Conservation (phyloP, 805 yeast genomes). For the Candida tallmaniae region DNA sequence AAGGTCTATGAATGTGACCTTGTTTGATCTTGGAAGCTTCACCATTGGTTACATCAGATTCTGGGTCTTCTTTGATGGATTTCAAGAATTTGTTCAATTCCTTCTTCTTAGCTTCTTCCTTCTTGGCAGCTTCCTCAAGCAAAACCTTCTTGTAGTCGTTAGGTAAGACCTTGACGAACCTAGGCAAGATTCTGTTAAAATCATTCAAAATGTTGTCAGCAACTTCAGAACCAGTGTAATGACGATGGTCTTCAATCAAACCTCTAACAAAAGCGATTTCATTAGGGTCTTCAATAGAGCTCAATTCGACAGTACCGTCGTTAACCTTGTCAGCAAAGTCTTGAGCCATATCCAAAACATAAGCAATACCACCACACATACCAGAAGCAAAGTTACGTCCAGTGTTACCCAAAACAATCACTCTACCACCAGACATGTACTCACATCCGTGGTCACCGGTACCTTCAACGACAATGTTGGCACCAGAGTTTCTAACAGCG, state of each 20-base stretch:
- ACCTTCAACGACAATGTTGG: constrained; percentile 94
- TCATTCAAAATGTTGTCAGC: constrained; percentile 79
- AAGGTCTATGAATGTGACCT: constrained; percentile 39
- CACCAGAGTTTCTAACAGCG: constrained; percentile 98
- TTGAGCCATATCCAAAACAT: constrained; percentile 92
- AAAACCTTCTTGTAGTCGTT: constrained; percentile 86
- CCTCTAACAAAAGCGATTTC: constrained; percentile 95
- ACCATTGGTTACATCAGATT: constrained; percentile 83
- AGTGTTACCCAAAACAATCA: constrained; percentile 84
- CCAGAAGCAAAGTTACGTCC: constrained; percentile 96
- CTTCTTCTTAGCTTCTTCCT: constrained; percentile 60
- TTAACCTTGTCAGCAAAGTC: constrained; percentile 82
- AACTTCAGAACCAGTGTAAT: constrained; percentile 87
- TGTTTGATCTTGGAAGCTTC: constrained; percentile 62
- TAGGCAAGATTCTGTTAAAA: constrained; percentile 82
- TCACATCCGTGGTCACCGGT: constrained; percentile 99
- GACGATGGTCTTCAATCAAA: constrained; percentile 90
- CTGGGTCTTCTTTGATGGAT: constrained; percentile 76
- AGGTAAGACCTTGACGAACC: constrained; percentile 92
- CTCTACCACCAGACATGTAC: constrained; percentile 99
- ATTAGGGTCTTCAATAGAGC: constrained; percentile 73
- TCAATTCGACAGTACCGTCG: constrained; percentile 74
- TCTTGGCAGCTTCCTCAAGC: constrained; percentile 64
- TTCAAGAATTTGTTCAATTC: constrained; percentile 64
- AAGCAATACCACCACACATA: constrained; percentile 99